These are phyloP conservation scores for Geosiphon pyriformis DNA, from an alignment of 192 early-diverging fungal genomes.

Conservation along the genomic window DNA sequence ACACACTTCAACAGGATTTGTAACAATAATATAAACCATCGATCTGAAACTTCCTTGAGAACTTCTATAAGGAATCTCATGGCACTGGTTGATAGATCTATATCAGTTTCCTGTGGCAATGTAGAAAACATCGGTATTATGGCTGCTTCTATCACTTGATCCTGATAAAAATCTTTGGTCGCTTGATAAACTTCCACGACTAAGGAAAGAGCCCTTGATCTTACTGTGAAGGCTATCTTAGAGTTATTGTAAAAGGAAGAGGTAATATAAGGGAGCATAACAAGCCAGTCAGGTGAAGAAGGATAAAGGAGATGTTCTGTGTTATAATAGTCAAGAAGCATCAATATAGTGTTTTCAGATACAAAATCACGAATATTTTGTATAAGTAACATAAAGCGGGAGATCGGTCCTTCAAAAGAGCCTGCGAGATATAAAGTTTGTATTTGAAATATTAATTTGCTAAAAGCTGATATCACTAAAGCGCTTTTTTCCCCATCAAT, in stretches of 20 bases:
- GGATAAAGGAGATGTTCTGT: conserved; percentile 47
- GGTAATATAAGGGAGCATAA: conserved; percentile 36
- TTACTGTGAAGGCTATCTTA: conserved; percentile 27
- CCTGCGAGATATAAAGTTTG: conserved; percentile 25
- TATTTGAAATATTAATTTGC: conserved; percentile 29
- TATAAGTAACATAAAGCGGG: conserved; percentile 44
- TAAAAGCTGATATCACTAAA: conserved; percentile 26
- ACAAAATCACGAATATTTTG: conserved; percentile 38
- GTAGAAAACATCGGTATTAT: conserved; percentile 42
- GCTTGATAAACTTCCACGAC: conserved; percentile 43
- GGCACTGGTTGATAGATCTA: conserved; percentile 27
- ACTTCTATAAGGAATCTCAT: conserved; percentile 37
- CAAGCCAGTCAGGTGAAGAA: conserved; percentile 49
- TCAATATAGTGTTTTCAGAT: conserved; percentile 36
- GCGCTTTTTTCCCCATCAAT: neutral
- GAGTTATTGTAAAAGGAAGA: conserved; percentile 39
- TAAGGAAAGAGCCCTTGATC: conserved; percentile 36
- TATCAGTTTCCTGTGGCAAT: conserved; percentile 36
- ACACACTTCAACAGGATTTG: conserved; percentile 33
- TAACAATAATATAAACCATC: conserved; percentile 34
- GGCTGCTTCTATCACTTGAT: conserved; percentile 35
- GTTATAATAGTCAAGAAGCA: conserved; percentile 47
- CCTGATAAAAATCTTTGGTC: conserved; percentile 47
- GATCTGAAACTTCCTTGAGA: conserved; percentile 27
- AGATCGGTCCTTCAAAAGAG: conserved; percentile 32